Conservation (phyloP, 2,329 filamentous ascomycete species). For the Elsinoe ampelina region DNA sequence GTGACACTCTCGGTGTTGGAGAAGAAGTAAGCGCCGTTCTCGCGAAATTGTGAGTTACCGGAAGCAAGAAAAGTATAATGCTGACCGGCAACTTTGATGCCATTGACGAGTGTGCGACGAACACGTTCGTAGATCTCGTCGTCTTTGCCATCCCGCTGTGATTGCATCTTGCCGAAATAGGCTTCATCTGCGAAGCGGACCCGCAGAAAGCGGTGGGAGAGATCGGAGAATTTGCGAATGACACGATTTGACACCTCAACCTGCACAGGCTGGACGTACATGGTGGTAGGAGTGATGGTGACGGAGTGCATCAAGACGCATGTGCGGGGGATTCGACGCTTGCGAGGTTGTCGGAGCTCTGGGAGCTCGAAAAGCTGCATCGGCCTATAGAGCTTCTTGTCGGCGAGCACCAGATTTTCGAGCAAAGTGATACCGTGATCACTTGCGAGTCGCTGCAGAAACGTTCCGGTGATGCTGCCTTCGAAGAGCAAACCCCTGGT, state of each 20-base stretch:
- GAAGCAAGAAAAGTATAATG: slow-evolving; percentile 86
- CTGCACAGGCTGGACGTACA: slow-evolving; percentile 66
- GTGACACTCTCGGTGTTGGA: slow-evolving; percentile 57
- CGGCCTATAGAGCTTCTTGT: slow-evolving; percentile 55
- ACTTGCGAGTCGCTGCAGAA: slow-evolving; percentile 54
- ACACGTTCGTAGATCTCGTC: slow-evolving; percentile 60
- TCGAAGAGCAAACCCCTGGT: slow-evolving; percentile 70
- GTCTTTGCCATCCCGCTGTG: slow-evolving; percentile 25
- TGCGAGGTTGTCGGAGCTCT: slow-evolving; percentile 11
- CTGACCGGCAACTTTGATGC: slow-evolving; percentile 72
- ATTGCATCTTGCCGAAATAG: slow-evolving; percentile 33
- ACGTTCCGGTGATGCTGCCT: slow-evolving; percentile 58
- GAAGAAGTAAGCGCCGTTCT: slow-evolving; percentile 90
- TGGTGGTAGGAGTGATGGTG: slow-evolving; percentile 71
- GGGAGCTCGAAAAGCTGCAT: slow-evolving; percentile 58
- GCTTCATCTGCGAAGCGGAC: slow-evolving; percentile 85
- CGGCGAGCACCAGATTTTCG: slow-evolving; percentile 62
- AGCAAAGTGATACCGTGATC: slow-evolving; percentile 47
- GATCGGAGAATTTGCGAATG: slow-evolving; percentile 58
- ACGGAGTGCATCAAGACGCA: slow-evolving; percentile 69
- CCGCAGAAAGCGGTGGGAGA: slow-evolving; percentile 73
- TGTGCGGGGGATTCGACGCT: slow-evolving; percentile 53
- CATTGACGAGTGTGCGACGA: slow-evolving; percentile 60
- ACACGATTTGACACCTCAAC: slow-evolving; percentile 86
- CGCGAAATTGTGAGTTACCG: slow-evolving; percentile 89